Percentiles rank a stretch among this genome's conserved stretches.
Conservation (phyloP, 1,284 basidiomycete species). For the Mycosarcoma mackinlayi region DNA sequence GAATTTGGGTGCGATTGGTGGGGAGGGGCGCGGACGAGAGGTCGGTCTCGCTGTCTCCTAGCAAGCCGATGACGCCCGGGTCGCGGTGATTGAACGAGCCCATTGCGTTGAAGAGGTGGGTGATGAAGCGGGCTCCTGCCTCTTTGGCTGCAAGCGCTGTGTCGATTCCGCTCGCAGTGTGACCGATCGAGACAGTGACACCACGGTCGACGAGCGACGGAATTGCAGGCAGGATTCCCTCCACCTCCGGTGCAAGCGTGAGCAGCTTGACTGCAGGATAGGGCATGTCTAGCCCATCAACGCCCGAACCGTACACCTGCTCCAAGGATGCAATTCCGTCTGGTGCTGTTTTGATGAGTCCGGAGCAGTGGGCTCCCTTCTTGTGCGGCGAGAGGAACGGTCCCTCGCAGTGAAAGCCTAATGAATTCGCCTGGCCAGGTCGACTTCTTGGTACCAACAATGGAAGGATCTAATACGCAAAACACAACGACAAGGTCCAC, state of each 20-base stretch:
- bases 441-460: constrained; percentile 69
- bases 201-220: constrained; percentile 75
- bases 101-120: constrained; percentile 93
- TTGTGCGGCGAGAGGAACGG: constrained; percentile 81
- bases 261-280: constrained; percentile 76
- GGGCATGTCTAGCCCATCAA: constrained; percentile 70
- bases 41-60: constrained; percentile 74
- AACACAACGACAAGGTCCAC: too few relatives aligned
- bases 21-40: constrained; percentile 14
- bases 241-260: constrained; percentile 86
- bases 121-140: constrained; percentile 82
- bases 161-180: constrained; percentile 78
- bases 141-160: constrained; percentile 77
- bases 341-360: constrained; percentile 73
- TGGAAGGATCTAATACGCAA: constrained; percentile 74
- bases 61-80: constrained; percentile 78
- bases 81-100: constrained; percentile 79
- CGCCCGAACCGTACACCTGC: constrained; percentile 44
- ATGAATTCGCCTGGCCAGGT: constrained; percentile 73
- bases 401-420: constrained; percentile 90
- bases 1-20: not conserved
- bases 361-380: constrained; percentile 81
- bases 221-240: constrained; percentile 80
- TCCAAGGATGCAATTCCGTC: constrained; percentile 64
- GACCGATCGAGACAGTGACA: constrained; percentile 83